These are phyloP conservation scores for Gymnopus androsaceus DNA, from an alignment of 1,284 basidiomycete species.

Conservation along the genomic window DNA sequence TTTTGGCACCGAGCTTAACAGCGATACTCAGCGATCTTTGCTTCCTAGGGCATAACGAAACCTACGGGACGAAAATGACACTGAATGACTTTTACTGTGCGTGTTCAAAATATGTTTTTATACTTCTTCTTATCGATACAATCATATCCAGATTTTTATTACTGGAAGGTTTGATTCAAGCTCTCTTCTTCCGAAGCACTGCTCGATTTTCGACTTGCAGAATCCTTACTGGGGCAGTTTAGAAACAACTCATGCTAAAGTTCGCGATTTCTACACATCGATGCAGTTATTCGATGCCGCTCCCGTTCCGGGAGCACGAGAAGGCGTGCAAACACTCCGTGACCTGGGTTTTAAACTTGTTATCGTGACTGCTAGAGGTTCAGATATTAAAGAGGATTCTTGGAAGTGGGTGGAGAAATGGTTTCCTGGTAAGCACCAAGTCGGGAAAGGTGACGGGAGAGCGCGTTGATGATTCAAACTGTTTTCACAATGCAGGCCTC, in stretches of 20 bases:
- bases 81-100: conserved; percentile 64
- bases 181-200: neutral
- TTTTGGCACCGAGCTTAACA: neutral
- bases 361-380: conserved; percentile 74
- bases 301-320: conserved; percentile 67
- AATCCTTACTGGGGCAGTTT: conserved; percentile 75
- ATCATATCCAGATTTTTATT: conserved; percentile 51
- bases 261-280: conserved; percentile 59
- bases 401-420: conserved; percentile 69
- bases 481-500: conserved; percentile 39
- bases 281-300: conserved; percentile 52
- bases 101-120: conserved; percentile 8
- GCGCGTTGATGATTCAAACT: no score
- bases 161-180: conserved; percentile 56
- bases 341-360: conserved; percentile 68
- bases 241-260: conserved; percentile 59
- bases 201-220: conserved; percentile 32
- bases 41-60: conserved; percentile 67
- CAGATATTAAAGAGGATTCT: conserved; percentile 58
- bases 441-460: no score
- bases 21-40: neutral
- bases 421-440: conserved; percentile 53
- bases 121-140: neutral
- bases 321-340: conserved; percentile 57
- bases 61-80: conserved; percentile 55